phyloP scores from a whole-genome alignment of 1,284 basidiomycete species.

The Taiwanofungus camphoratus region DNA sequence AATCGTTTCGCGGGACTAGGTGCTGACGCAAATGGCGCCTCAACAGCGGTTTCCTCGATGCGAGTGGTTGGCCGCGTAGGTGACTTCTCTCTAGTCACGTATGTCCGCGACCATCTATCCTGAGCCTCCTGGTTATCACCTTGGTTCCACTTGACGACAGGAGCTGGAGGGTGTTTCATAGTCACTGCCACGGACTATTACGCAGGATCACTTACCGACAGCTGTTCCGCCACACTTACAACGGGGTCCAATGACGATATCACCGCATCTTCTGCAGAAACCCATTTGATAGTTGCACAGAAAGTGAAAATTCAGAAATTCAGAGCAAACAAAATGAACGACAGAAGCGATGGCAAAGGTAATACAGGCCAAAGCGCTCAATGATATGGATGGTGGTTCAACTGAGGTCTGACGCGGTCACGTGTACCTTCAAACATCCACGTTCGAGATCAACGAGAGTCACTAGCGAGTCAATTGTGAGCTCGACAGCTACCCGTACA shows the following conservation, averaged over 20 bases:
- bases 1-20: conserved; percentile 39
- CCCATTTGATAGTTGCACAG: conserved; percentile 44
- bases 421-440: conserved; percentile 11
- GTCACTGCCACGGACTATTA: neutral
- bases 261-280: conserved; percentile 76
- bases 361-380: conserved; percentile 5
- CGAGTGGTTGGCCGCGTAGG: conserved; percentile 14
- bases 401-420: conserved; percentile 16
- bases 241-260: conserved; percentile 62
- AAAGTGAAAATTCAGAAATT: conserved; percentile 6
- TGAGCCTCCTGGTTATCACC: conserved; percentile 37
- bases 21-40: conserved; percentile 8
- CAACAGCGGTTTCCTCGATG: conserved; percentile 3
- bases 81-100: conserved; percentile 50
- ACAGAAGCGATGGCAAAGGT: no score
- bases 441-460: neutral
- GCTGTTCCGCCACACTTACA: conserved; percentile 74
- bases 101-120: conserved; percentile 75
- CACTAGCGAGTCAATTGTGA: no score
- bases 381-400: conserved; percentile 4
- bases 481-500: no score
- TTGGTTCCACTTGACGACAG: conserved; percentile 60
- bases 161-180: conserved; percentile 36
- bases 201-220: conserved; percentile 47
- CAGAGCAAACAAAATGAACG: no score